Percentiles rank a stretch among this genome's conserved stretches.
phyloP scores from a whole-genome alignment of 2,329 filamentous ascomycete species.

The Orbilia blumenaviensis region DNA sequence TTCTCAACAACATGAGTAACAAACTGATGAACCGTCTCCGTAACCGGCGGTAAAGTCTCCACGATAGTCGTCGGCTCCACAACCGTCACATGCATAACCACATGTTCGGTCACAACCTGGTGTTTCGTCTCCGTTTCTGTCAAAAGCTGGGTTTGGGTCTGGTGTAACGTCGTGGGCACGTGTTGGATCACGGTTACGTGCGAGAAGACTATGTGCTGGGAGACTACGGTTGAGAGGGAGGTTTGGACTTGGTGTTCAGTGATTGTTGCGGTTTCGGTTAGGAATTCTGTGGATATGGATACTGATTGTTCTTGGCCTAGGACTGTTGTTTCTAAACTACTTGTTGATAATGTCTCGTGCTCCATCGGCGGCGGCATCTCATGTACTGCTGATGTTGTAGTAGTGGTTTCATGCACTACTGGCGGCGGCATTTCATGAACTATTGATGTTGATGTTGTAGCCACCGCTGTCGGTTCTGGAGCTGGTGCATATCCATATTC shows the following conservation, averaged over 20 bases:
- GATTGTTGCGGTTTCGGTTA: conserved; percentile 26
- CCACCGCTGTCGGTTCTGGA: conserved; percentile 19
- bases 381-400: conserved; percentile 1
- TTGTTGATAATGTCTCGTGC: conserved; percentile 1
- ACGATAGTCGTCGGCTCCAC: conserved; percentile 35
- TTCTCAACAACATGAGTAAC: conserved; percentile 38
- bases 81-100: conserved; percentile 26
- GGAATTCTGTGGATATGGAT: conserved; percentile 30
- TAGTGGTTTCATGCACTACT: conserved; percentile 3
- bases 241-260: conserved; percentile 38
- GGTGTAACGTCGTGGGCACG: conserved; percentile 10
- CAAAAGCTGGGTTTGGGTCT: neutral
- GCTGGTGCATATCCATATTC: conserved; percentile 34
- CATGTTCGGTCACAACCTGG: conserved; percentile 30
- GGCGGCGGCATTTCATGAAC: conserved; percentile 41
- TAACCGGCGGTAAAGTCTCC: conserved; percentile 26
- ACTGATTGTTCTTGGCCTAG: conserved; percentile 19
- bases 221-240: neutral
- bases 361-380: conserved; percentile 35
- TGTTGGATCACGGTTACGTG: conserved; percentile 40
- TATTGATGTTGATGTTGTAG: conserved; percentile 9
- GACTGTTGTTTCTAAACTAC: neutral
- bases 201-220: conserved; percentile 32
- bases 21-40: conserved; percentile 31
- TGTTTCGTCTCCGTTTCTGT: conserved; percentile 29